Evolutionary conservation across 1,284 basidiomycete genomes (phyloP), one percentile per base, ranked within the genome.

Genomic region (Moesziomyces sp.): DNA sequence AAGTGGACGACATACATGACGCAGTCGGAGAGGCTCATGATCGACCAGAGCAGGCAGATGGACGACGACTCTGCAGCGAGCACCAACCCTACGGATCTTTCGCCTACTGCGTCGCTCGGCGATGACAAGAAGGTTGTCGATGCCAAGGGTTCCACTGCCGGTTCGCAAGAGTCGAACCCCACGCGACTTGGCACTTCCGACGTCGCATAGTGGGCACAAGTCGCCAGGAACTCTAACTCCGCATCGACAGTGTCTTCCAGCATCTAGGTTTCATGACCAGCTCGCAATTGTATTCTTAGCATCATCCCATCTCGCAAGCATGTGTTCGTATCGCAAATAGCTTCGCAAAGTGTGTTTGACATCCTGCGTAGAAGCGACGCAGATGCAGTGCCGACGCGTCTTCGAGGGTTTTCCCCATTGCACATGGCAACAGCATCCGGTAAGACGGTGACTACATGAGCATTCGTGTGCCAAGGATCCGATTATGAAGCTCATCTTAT

Each of bases 1-100:
- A 48, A 77, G 59, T 81, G 79, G 79, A 69, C 58, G 21, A 53
- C 51, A 18, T 77, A 77, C 63, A 49, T 66, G 40, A 77, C 77
- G 6, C 56, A 56, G 9, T 60, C 64, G 47, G 70, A 73, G 50
- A 52, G 70, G 16, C n/a, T 64, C 49, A 45, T 72, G 2, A 16
- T 72, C 35, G 69, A 72, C 44, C 69, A 72, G 59, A 72, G 69
- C 18, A 46, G 58, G 18, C 58, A 59, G 10, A 38, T 62, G 23
- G 58, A 66, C 26, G 57, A 53, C 24, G 63, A 61, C 28, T 62
- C 63, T 21, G 44, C 46, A 1, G n/a, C 59, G 8, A 59, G 46
- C 23, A 59, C 63, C 33, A 47, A 59, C 46, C 63, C 69, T 7
- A 66, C 38, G 43, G 63, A 67, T 14, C 56, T 67, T 14, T 62